A percentile compares a stretch with the other conserved stretches of the same genome.
phyloP scores from a whole-genome alignment of 371 early-diverging fungal genomes.

The Sporodiniella umbellata region DNA sequence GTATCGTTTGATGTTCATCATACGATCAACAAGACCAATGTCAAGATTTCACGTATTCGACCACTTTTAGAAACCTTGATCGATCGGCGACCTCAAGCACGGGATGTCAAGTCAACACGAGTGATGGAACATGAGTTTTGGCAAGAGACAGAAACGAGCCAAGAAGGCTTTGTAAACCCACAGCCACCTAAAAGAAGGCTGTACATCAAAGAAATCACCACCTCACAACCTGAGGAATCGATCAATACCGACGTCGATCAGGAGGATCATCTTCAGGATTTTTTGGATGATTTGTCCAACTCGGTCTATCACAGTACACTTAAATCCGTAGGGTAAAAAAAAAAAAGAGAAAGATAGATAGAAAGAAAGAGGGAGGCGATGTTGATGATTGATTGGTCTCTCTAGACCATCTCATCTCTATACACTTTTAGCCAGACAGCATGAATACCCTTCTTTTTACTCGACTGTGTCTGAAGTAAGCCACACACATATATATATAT shows the following conservation, averaged over 20 bases:
- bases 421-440: slow-evolving; percentile 17
- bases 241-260: background rate
- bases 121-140: slow-evolving; percentile 21
- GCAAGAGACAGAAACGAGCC: background rate
- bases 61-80: background rate
- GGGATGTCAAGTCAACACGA: slow-evolving; percentile 28
- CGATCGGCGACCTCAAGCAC: slow-evolving; percentile 34
- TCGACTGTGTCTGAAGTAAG: background rate
- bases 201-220: slow-evolving; percentile 6
- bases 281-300: background rate
- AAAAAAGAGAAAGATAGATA: background rate
- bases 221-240: too few species aligned
- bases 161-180: slow-evolving; percentile 26
- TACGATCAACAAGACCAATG: background rate
- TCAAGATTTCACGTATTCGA: slow-evolving; percentile 2
- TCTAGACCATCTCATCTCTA: background rate
- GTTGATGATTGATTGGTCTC: background rate
- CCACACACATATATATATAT: background rate
- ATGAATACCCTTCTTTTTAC: background rate
- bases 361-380: background rate
- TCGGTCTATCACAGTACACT: slow-evolving; percentile 14
- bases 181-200: slow-evolving; percentile 17
- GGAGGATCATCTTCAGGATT: background rate
- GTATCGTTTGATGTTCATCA: slow-evolving; percentile 2
- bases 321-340: slow-evolving; percentile 22